phyloP scores from a whole-genome alignment of 495 filamentous ascomycete species.

The Xylaria flabelliformis region DNA sequence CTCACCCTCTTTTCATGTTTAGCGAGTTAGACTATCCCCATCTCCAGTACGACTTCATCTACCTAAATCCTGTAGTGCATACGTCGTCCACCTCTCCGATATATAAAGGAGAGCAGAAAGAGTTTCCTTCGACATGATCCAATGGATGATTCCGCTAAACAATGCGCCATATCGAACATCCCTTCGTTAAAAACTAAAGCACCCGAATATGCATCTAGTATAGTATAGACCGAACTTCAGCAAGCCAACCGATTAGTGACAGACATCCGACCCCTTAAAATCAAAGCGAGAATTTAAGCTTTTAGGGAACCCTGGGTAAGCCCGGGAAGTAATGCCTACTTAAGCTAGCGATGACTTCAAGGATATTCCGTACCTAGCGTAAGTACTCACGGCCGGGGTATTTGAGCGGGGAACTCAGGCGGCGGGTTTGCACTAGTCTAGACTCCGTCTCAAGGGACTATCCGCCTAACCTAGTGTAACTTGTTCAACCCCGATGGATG shows the following conservation, averaged over 20 bases:
- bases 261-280: not conserved
- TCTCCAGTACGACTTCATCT: not conserved
- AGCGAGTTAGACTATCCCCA: not conserved
- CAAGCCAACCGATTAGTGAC: not conserved
- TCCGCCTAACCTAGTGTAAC: not conserved
- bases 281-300: not conserved
- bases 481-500: not conserved
- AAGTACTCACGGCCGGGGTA: not conserved
- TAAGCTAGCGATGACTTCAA: constrained; percentile 13
- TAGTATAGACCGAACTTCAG: not conserved
- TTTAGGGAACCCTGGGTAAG: not conserved
- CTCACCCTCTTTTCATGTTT: not conserved
- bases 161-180: not conserved
- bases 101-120: not conserved
- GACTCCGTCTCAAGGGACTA: constrained; percentile 8
- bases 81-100: not conserved
- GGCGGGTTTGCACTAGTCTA: not conserved
- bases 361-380: not conserved
- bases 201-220: not conserved
- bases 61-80: not conserved
- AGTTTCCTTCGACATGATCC: not conserved
- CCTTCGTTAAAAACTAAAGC: not conserved
- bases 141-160: not conserved
- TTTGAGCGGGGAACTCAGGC: not conserved
- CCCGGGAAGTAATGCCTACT: not conserved